Evolutionary conservation across 202 grass and related monocot species (phyloP), one percentile per base, ranked within the genome.

Genomic region (Digitaria exilis): DNA sequence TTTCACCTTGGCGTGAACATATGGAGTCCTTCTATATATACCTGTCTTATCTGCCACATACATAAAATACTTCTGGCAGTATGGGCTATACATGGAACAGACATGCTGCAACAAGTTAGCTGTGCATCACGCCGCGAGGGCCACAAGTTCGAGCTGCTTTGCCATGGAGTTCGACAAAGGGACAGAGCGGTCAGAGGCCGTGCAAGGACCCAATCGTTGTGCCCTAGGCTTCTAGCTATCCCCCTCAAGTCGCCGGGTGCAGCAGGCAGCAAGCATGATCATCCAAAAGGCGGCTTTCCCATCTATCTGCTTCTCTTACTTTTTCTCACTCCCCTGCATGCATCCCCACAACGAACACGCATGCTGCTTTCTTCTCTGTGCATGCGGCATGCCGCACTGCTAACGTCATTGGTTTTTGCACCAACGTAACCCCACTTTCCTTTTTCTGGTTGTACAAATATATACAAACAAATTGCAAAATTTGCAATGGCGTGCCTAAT

Each of bases 81-180:
- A 50, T 75, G 31, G 52, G 24, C 10, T 28, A 10, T 26, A n/a
- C n/a, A 67, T 26, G 25, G 25, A 55, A 25, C 37, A 51, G 44
- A 64, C n/a, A n/a, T n/a, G n/a, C 39, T 69, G 22, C 51, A 84
- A 14, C 61, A 73, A 66, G 57, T 31, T 64, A 52, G 75, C 72
- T 66, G 25, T 58, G 77, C 48, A 74, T 66, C 69, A 9, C 4
- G 21, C 26, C 7, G 21, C 26, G 51, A 73, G 68, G 68, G 66
- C 45, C 21, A 66, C 37, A 41, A 66, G 25, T 28, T 15, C 73
- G 69, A 57, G 32, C 41, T 80, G 32, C 41, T 80, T 61, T 92
- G 90, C 80, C 71, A 85, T 82, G 80, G 71, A 85, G 87, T 85
- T 87, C 52, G 90, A 90, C 90, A 90, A 84, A 87, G 77, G 66